phyloP scores from a whole-genome alignment of 805 yeast genomes.

The Candida nanaspora region DNA sequence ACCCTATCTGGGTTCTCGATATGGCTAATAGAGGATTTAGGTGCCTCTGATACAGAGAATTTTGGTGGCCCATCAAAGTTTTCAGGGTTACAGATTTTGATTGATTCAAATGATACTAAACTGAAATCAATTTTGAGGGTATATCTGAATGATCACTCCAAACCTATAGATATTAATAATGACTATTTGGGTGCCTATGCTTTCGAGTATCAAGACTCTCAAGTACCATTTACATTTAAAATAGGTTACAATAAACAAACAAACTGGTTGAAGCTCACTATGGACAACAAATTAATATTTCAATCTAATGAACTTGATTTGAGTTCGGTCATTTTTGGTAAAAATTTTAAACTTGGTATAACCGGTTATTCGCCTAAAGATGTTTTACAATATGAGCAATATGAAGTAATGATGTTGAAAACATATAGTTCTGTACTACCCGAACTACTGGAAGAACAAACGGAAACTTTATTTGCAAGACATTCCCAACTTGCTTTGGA shows the following conservation, averaged over 20 bases:
- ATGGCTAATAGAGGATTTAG: constrained; percentile 37
- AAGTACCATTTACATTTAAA: constrained; percentile 65
- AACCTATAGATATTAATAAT: constrained; percentile 18
- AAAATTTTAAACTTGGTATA: constrained; percentile 43
- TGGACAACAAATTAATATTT: constrained; percentile 66
- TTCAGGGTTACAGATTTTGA: constrained; percentile 57
- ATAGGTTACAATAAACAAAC: constrained; percentile 43
- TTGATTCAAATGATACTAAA: constrained; percentile 41
- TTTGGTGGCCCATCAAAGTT: constrained; percentile 52
- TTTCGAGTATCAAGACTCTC: constrained; percentile 51
- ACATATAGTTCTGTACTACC: constrained; percentile 40
- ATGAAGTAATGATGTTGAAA: constrained; percentile 56
- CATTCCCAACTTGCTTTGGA: constrained; percentile 9
- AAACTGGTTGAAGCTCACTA: constrained; percentile 47
- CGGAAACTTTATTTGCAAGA: constrained; percentile 20
- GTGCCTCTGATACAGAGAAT: constrained; percentile 19
- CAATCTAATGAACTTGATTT: constrained; percentile 50
- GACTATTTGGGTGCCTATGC: constrained; percentile 25
- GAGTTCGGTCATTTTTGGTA: constrained; percentile 23
- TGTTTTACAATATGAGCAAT: constrained; percentile 39
- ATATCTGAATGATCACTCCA: constrained; percentile 52
- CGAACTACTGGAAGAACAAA: constrained; percentile 14
- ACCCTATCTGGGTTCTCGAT: constrained; percentile 53
- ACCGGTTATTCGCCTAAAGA: constrained; percentile 38
- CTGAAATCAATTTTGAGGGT: constrained; percentile 49